Conservation (phyloP, 768 basidiomycete species). For the Lepiota venenata region DNA sequence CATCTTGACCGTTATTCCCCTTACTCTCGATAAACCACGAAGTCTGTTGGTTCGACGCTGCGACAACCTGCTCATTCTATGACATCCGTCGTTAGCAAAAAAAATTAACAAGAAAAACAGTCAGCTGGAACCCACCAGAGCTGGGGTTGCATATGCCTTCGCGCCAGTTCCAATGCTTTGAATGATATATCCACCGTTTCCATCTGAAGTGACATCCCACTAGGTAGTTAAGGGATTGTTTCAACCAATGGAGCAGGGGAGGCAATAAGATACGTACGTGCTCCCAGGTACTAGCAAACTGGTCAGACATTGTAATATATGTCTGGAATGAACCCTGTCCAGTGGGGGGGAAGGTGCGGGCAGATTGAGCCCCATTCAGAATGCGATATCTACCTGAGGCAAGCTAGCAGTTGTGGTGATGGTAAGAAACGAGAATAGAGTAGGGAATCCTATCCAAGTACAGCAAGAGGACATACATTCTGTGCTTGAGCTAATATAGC, state of each 20-base stretch:
- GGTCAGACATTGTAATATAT: constrained; percentile 2
- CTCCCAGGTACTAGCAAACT: constrained; percentile 4
- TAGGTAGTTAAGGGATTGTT: not conserved
- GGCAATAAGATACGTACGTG: not conserved
- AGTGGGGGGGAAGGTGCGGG: constrained; percentile 6
- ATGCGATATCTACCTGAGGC: constrained; percentile 6
- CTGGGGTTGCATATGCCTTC: not conserved
- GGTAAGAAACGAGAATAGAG: not conserved
- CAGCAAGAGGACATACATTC: too few species aligned
- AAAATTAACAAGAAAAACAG: too few species aligned
- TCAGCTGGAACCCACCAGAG: not conserved
- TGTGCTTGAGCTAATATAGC: not conserved
- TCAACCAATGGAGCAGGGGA: not conserved
- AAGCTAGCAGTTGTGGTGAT: not conserved
- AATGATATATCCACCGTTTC: constrained; percentile 5
- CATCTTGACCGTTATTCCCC: not conserved
- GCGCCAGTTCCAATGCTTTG: constrained; percentile 1
- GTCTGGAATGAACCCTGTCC: not conserved
- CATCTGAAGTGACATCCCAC: constrained; percentile 4
- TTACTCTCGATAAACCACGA: constrained; percentile 6
- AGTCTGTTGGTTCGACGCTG: constrained; percentile 1
- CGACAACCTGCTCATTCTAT: not conserved
- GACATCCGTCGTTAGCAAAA: not conserved
- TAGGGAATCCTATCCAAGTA: not conserved
- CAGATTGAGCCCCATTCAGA: constrained; percentile 5